Percentiles rank a stretch among this genome's conserved stretches.
phyloP scores from a whole-genome alignment of 106 monocot species.

The Allium fistulosum region DNA sequence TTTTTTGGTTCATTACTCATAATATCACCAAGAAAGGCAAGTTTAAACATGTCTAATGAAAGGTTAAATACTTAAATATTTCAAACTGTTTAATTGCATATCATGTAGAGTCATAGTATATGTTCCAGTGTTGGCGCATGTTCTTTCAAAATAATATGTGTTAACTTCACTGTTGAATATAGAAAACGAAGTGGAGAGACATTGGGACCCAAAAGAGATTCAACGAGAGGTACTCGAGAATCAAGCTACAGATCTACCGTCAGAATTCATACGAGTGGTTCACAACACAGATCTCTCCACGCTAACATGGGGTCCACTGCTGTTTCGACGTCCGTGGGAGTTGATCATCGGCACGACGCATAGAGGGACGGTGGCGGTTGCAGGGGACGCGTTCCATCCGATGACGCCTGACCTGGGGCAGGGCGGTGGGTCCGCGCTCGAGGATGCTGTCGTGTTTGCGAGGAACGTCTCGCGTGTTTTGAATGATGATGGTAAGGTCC shows the following conservation, averaged over 20 bases:
- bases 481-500: background rate
- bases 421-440: constrained; percentile 33
- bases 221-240: constrained; percentile 14
- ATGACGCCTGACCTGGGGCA: constrained; percentile 46
- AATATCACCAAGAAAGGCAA: constrained; percentile 15
- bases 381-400: constrained; percentile 47
- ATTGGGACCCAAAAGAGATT: constrained; percentile 16
- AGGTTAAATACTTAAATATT: too few relatives aligned
- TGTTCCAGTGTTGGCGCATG: too few relatives aligned
- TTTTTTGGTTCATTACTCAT: constrained; percentile 38
- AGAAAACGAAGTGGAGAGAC: too few relatives aligned
- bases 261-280: constrained; percentile 14
- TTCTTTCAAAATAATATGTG: too few relatives aligned
- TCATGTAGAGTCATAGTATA: too few relatives aligned
- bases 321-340: constrained; percentile 33
- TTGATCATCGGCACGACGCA: constrained; percentile 9
- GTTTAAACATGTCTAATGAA: too few relatives aligned
- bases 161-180: too few relatives aligned
- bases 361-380: constrained; percentile 23
- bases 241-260: constrained; percentile 24
- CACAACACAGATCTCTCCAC: constrained; percentile 18
- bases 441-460: constrained; percentile 40
- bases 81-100: too few relatives aligned
- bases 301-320: constrained; percentile 28
- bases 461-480: constrained; percentile 6